Evolutionary conservation across 2,329 filamentous ascomycete genomes (phyloP).

Genomic region (Cladosporium sphaerospermum): DNA sequence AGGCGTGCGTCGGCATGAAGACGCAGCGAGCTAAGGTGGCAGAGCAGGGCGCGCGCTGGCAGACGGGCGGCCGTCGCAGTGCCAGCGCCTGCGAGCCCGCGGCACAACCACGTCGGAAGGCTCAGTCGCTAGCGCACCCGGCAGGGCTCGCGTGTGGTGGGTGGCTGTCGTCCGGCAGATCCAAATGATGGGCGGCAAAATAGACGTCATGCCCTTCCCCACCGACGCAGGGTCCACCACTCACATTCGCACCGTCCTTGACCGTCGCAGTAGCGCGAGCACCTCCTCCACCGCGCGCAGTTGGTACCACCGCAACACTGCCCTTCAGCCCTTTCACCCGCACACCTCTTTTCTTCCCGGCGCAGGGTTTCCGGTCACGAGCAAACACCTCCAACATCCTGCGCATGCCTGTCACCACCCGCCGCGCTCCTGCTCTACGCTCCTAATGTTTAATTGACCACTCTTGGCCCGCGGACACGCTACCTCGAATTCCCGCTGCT

Average conservation of each 20-base stretch:
- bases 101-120: no score
- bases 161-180: slow-evolving; percentile 5
- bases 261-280: slow-evolving; percentile 9
- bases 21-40: no score
- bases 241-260: slow-evolving; percentile 1
- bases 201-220: slow-evolving; percentile 5
- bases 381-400: not conserved
- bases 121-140: no score
- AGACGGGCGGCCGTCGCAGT: no score
- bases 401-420: not conserved
- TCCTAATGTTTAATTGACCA: slow-evolving; percentile 11
- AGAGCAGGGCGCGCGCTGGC: no score
- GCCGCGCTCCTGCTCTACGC: not conserved
- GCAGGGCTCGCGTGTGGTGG: not conserved
- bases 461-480: not conserved
- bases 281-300: slow-evolving; percentile 4
- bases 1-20: no score
- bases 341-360: slow-evolving; percentile 9
- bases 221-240: not conserved
- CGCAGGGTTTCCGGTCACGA: slow-evolving; percentile 12
- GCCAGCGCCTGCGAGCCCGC: no score
- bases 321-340: not conserved
- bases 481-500: not conserved
- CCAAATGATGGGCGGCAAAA: slow-evolving; percentile 5
- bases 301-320: slow-evolving; percentile 4